These are phyloP conservation scores for Casuarina cunninghamiana DNA, from an alignment of 306 rosid species.

Conservation along the genomic window DNA sequence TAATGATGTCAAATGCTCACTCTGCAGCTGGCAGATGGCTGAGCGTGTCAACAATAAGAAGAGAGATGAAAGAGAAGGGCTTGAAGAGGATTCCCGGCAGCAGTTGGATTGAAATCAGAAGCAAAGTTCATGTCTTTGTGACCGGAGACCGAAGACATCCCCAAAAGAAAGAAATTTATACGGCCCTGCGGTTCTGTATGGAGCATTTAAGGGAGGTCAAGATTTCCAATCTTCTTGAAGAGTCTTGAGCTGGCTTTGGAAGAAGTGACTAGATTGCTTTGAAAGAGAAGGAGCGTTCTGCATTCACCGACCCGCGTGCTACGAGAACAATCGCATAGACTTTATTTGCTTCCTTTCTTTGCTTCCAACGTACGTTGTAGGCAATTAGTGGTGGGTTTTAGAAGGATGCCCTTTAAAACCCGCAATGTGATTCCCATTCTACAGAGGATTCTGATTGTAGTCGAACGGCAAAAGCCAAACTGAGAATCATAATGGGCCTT, in stretches of 20 bases:
- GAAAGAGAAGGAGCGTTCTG: not conserved
- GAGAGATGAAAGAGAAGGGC: slow-evolving; percentile 79
- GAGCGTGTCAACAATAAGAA: slow-evolving; percentile 52
- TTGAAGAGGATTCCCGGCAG: slow-evolving; percentile 85
- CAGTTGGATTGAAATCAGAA: slow-evolving; percentile 84
- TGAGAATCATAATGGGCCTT: not conserved
- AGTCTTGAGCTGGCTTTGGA: slow-evolving; percentile 23
- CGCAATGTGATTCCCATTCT: too few species aligned
- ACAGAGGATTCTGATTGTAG: too few species aligned
- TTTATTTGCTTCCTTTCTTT: too few species aligned
- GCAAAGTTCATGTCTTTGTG: slow-evolving; percentile 62
- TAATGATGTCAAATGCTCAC: slow-evolving; percentile 86
- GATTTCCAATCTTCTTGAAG: slow-evolving; percentile 32
- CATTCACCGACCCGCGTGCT: not conserved
- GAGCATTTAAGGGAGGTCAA: slow-evolving; percentile 49
- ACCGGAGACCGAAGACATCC: slow-evolving; percentile 56
- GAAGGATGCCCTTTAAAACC: too few species aligned
- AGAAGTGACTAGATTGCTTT: slow-evolving; percentile 12
- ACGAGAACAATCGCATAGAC: too few species aligned
- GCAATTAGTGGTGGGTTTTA: too few species aligned
- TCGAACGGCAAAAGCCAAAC: not conserved
- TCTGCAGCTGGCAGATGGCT: slow-evolving; percentile 90
- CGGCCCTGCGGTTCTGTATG: slow-evolving; percentile 36
- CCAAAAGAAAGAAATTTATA: slow-evolving; percentile 49
- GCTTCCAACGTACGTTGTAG: too few species aligned